Base-by-base conservation (phyloP, 192 early-diverging fungal species). In the Backusella sp. region DNA sequence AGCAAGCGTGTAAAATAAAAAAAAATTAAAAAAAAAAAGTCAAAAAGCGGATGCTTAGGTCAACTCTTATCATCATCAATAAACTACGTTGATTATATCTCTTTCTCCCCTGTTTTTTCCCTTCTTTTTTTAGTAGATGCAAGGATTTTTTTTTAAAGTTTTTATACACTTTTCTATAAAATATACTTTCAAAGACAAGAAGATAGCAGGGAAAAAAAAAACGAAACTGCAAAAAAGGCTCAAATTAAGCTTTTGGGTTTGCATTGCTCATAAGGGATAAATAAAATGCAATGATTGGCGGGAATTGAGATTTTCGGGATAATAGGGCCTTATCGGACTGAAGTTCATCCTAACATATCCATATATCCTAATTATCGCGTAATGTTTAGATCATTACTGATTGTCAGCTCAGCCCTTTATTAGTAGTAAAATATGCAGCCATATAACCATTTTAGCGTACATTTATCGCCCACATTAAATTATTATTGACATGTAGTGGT, bases 181-280 rank as follows among this genome's bases (percentile, higher is more conserved):
- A 56, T 11, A 23, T 23, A 28, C 23, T 62, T 62, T 62, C 12
- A 26, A 26, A 14, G 23, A 26, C 56, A 62, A 62, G 28, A 62
- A 26, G 56, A 5, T 59, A 59, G 7, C 6, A 26, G 23, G 21
- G 53, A 59, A 62, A 62, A 32, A 32, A 32, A 32, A 26, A 28
- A 14, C n/a, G 12, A 62, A 62, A 12, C 21, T 62, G 23, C 21
- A 28, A 62, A 62, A 49, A 62, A 62, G 23, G 23, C 56, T 14
- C 56, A 62, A 62, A 62, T 62, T 62, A 62, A 62, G 56, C 56
- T 62, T 59, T 62, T 62, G 23, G 12, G 56, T 62, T 26, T 62
- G 56, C 12, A 62, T 62, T 26, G 21, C 56, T 3, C 21, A 28
- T 23, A 62, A 23, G 8, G 23, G 56, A 62, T 28, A 28, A 62